Percentiles rank a stretch among this genome's conserved stretches.
phyloP scores from a whole-genome alignment of 192 early-diverging fungal genomes.

The Polychytrium aggregatum region DNA sequence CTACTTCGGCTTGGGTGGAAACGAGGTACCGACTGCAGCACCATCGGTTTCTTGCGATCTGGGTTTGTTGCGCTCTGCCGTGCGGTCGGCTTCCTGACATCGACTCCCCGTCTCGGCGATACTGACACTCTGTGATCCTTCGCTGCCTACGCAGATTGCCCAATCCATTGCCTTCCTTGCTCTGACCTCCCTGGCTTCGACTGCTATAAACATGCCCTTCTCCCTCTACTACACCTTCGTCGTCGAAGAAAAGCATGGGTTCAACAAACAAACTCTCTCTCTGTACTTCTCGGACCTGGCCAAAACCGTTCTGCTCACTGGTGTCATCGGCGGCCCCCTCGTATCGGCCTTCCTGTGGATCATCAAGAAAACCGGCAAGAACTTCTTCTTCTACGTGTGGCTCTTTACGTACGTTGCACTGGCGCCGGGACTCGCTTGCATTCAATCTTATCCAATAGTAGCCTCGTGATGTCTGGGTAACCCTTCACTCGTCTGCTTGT shows the following conservation, averaged over 20 bases:
- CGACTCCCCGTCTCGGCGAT: too few species aligned
- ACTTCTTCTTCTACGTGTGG: constrained; percentile 89
- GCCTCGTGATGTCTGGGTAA: too few species aligned
- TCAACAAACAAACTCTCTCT: constrained; percentile 88
- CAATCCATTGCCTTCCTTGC: constrained; percentile 73
- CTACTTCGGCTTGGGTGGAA: constrained; percentile 35
- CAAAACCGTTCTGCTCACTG: constrained; percentile 59
- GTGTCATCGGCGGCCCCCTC: constrained; percentile 66
- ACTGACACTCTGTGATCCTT: too few species aligned
- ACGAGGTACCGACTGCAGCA: too few species aligned
- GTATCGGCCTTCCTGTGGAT: constrained; percentile 71
- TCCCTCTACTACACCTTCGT: constrained; percentile 87
- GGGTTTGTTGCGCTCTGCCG: too few species aligned
- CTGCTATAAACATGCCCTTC: constrained; percentile 64
- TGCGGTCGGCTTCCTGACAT: too few species aligned
- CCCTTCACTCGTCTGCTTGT: too few species aligned
- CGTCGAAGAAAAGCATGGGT: constrained; percentile 86
- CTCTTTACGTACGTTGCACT: constrained; percentile 63
- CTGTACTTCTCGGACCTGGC: constrained; percentile 70
- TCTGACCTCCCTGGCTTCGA: constrained; percentile 38
- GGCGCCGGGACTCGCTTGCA: neutral
- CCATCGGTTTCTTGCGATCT: too few species aligned
- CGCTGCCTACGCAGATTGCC: constrained; percentile 69
- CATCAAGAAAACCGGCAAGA: constrained; percentile 65
- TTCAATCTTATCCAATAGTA: too few species aligned